Base-by-base conservation (phyloP, 352 stramenopile species). In the Phytophthora brassicae region DNA sequence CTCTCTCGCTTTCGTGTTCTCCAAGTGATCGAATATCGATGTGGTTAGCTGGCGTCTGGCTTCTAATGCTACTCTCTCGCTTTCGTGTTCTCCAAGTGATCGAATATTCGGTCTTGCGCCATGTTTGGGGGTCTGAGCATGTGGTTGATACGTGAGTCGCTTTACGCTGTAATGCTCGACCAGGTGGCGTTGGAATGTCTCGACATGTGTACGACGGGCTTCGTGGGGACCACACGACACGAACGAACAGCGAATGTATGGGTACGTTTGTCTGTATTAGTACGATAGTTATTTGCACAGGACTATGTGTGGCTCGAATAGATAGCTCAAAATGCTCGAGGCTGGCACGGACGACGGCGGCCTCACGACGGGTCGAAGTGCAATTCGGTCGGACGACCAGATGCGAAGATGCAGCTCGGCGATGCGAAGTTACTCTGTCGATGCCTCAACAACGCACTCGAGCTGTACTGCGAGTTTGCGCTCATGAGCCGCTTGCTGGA, bases 401-500 rank as follows among this genome's bases (percentile, higher is more conserved):
- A 24, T 65, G 56, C 56, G n/a, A n/a, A n/a, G n/a, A n/a, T 65
- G 42, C 49, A 62, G 51, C 50, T 66, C 13, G 31, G 26, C 36
- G 47, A 63, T 50, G 38, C 29, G 43, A 55, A 52, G 14, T 66
- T 47, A 75, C 24, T 72, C 57, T 13, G 52, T 70, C 23, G 71
- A 72, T 42, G 71, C 60, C 35, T 70, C 56, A n/a, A 76, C 66
- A 17, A 77, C 55, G 42, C 65, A 69, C 43, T 81, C 73, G 14
- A 77, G 45, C 53, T 77, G 70, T 50, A 85, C 17, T 0, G 74
- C 73, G 5, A 81, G 59, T 29, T 84, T 66, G 51, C 85, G 81
- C 62, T 94, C 83, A 50, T 81, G 79, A 6, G 81, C 78, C 4
- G 85, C 85, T 38, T 83, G 85, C 36, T 94, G 85, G 64, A 94